A percentile compares a stretch with the other conserved stretches of the same genome.
phyloP scores from a whole-genome alignment of 495 filamentous ascomycete species.

The Hamigera avellanea region DNA sequence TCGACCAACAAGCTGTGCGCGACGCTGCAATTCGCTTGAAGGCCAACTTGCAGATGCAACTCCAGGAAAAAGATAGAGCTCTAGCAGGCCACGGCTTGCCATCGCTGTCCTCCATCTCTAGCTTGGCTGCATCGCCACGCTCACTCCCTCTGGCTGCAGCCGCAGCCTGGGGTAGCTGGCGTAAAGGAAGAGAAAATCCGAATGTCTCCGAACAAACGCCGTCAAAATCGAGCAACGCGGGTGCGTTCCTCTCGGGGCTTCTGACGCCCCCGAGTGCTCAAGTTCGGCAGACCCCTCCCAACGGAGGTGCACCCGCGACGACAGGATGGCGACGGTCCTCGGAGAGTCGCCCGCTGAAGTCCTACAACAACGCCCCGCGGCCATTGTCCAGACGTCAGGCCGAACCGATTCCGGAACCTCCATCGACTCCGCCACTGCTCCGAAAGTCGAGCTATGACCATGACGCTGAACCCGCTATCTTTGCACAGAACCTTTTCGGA shows the following conservation, averaged over 20 bases:
- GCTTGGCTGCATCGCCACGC: constrained; percentile 63
- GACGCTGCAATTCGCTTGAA: constrained; percentile 88
- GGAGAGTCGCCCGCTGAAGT: constrained; percentile 25
- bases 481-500: constrained; percentile 21
- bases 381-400: constrained; percentile 20
- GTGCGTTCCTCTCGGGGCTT: constrained; percentile 57
- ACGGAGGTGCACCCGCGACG: constrained; percentile 28
- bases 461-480: constrained; percentile 46
- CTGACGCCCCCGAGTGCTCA: constrained; percentile 71
- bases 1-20: constrained; percentile 63
- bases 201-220: constrained; percentile 47
- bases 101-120: constrained; percentile 44
- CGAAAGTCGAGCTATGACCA: constrained; percentile 56
- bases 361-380: constrained; percentile 18
- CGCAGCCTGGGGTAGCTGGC: constrained; percentile 78
- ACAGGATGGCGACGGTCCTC: constrained; percentile 32
- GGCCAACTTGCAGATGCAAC: constrained; percentile 94
- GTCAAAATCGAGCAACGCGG: constrained; percentile 43
- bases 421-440: constrained; percentile 60
- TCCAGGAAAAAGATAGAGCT: constrained; percentile 77
- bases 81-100: constrained; percentile 35
- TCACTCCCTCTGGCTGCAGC: constrained; percentile 71
- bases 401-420: constrained; percentile 31
- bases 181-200: constrained; percentile 45
- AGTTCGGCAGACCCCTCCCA: constrained; percentile 41